A percentile compares a stretch with the other conserved stretches of the same genome.
phyloP scores from a whole-genome alignment of 805 yeast species.

The Komagataella mondaviorum region DNA sequence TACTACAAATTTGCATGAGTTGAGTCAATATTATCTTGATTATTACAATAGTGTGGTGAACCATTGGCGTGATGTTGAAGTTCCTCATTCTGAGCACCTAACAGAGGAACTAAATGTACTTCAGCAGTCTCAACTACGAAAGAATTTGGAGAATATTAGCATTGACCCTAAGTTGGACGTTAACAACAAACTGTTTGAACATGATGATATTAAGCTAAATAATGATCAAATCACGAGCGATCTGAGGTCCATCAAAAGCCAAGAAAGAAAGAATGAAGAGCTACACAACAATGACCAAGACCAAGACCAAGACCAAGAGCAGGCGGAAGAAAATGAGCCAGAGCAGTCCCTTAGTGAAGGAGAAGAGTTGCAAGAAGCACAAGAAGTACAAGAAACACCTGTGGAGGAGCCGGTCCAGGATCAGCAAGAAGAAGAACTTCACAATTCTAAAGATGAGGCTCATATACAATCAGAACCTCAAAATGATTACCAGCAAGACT shows the following conservation, averaged over 20 bases:
- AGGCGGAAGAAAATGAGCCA: background rate
- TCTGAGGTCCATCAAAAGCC: slow-evolving; percentile 6
- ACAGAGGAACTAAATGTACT: background rate
- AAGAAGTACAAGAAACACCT: background rate
- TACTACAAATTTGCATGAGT: slow-evolving; percentile 50
- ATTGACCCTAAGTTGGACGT: slow-evolving; percentile 7
- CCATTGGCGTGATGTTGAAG: slow-evolving; percentile 53
- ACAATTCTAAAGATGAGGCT: background rate
- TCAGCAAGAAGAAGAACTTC: background rate
- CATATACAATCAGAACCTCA: background rate
- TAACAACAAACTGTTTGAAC: slow-evolving; percentile 11
- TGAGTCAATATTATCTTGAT: slow-evolving; percentile 64
- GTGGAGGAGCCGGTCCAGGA: background rate
- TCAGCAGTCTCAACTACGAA: background rate
- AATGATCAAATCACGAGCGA: slow-evolving; percentile 11
- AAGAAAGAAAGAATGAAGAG: background rate
- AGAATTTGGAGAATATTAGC: background rate
- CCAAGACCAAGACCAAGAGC: background rate
- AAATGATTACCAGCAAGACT: background rate
- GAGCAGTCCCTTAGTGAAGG: background rate
- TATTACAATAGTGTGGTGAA: slow-evolving; percentile 58
- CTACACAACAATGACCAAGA: slow-evolving; percentile 1
- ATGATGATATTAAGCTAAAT: slow-evolving; percentile 15
- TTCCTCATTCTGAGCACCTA: background rate
- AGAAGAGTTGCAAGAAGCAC: background rate